Percentiles rank a stretch among this genome's conserved stretches.
These are phyloP conservation scores for Teratosphaeria gauchensis DNA, from an alignment of 2,329 filamentous ascomycete species.

Conservation along the genomic window DNA sequence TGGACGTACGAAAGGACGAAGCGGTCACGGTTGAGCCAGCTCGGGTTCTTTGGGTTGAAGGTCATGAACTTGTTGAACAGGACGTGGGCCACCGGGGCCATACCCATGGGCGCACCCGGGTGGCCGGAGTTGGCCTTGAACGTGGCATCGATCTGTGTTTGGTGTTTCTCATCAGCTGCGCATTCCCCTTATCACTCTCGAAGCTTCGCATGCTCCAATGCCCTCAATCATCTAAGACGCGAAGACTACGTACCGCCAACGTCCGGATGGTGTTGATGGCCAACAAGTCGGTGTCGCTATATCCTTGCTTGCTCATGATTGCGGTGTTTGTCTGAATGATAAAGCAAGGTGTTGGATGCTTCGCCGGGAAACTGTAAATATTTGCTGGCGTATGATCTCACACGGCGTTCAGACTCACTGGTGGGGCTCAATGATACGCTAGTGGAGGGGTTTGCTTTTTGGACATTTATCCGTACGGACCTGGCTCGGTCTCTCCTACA, in stretches of 20 bases:
- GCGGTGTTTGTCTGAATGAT: constrained; percentile 17
- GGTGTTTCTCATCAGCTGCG: constrained; percentile 2
- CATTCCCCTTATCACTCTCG: not conserved
- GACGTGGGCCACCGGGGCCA: constrained; percentile 94
- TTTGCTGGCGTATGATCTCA: not conserved
- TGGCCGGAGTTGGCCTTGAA: constrained; percentile 93
- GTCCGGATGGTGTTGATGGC: constrained; percentile 97
- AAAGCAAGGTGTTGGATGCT: not conserved
- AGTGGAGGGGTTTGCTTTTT: not conserved
- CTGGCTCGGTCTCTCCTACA: not conserved
- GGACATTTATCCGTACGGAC: not conserved
- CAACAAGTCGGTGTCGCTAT: constrained; percentile 75
- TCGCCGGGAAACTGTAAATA: not conserved
- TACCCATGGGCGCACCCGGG: constrained; percentile 93
- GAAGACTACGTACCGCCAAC: constrained; percentile 66
- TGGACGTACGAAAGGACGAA: constrained; percentile 90
- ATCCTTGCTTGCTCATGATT: constrained; percentile 58
- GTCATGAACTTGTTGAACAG: constrained; percentile 98
- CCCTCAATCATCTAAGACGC: not conserved
- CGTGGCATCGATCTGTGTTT: constrained; percentile 84
- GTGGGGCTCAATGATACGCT: not conserved
- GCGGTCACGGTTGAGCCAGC: constrained; percentile 94
- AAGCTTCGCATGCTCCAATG: not conserved
- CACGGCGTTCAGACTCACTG: not conserved
- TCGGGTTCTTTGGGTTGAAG: constrained; percentile 98